Evolutionary conservation across 768 basidiomycete species (phyloP).

Genomic region (Tricholoma sp.): DNA sequence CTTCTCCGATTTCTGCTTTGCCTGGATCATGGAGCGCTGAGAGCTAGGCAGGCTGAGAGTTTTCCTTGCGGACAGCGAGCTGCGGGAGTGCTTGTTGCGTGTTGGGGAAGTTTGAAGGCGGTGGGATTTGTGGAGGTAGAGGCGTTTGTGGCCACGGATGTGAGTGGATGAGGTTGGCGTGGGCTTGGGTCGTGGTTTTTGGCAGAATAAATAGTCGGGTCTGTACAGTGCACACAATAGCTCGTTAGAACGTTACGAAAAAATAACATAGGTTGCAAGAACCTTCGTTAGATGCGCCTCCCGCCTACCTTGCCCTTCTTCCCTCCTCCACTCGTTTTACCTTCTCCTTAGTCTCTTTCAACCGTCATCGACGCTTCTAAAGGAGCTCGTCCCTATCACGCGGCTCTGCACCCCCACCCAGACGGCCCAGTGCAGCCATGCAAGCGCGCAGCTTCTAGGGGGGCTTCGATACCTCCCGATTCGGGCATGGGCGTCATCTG

Average conservation of each 20-base stretch:
- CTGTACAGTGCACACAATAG: too few species aligned
- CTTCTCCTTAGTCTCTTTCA: conserved; percentile 85
- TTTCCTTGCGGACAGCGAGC: conserved; percentile 66
- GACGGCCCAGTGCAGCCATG: too few species aligned
- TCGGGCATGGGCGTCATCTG: too few species aligned
- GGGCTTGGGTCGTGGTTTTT: too few species aligned
- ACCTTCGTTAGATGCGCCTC: conserved; percentile 47
- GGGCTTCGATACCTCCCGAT: too few species aligned
- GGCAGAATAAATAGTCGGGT: too few species aligned
- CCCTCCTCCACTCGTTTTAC: conserved; percentile 60
- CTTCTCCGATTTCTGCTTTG: conserved; percentile 86
- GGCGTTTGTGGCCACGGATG: conserved; percentile 52
- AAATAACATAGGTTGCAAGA: not conserved
- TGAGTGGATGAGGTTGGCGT: conserved; percentile 29
- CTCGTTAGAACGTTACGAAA: too few species aligned
- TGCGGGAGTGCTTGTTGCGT: conserved; percentile 82
- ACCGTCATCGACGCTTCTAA: conserved; percentile 70
- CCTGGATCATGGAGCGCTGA: conserved; percentile 74
- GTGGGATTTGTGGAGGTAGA: conserved; percentile 49
- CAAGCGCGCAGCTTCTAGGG: too few species aligned
- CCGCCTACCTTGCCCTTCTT: conserved; percentile 38
- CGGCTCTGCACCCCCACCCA: too few species aligned
- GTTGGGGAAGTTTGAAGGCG: conserved; percentile 80
- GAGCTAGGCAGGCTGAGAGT: conserved; percentile 50
- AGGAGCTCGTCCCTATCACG: conserved; percentile 58